These are phyloP conservation scores for Prunus armeniaca DNA, from an alignment of 306 rosid species.

Conservation along the genomic window DNA sequence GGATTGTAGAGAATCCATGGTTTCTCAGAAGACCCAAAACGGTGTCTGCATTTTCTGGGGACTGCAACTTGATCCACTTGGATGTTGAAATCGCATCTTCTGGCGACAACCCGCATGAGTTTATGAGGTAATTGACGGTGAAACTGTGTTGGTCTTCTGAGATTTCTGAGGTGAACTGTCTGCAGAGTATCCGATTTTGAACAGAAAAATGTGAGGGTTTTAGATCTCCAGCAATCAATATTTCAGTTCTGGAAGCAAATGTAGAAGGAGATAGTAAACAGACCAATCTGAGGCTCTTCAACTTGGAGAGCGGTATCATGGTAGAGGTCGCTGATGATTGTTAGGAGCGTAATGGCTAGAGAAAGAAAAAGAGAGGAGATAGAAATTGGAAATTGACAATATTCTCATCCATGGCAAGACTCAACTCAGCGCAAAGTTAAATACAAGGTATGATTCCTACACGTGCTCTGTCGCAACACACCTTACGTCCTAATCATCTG, in stretches of 20 bases:
- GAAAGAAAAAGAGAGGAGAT: too few species aligned
- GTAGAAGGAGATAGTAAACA: not conserved
- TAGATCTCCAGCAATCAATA: not conserved
- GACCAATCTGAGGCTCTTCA: not conserved
- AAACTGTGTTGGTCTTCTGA: not conserved
- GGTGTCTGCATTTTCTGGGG: conserved; percentile 15
- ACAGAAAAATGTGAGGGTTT: not conserved
- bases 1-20: conserved; percentile 25
- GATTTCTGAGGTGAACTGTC: not conserved
- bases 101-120: conserved; percentile 29
- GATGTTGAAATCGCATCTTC: conserved; percentile 20
- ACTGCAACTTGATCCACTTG: conserved; percentile 2
- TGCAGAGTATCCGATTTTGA: not conserved
- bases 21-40: conserved; percentile 15
- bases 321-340: not conserved
- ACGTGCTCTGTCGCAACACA: too few species aligned
- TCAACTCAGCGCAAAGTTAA: too few species aligned
- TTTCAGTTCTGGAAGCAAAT: not conserved
- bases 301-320: not conserved
- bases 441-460: too few species aligned
- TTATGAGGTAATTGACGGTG: conserved; percentile 25
- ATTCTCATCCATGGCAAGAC: too few species aligned
- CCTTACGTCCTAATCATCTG: too few species aligned
- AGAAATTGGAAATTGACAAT: too few species aligned
- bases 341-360: too few species aligned